These are phyloP conservation scores for Lactarius evosmus DNA, from an alignment of 768 basidiomycete genomes.

Conservation along the genomic window DNA sequence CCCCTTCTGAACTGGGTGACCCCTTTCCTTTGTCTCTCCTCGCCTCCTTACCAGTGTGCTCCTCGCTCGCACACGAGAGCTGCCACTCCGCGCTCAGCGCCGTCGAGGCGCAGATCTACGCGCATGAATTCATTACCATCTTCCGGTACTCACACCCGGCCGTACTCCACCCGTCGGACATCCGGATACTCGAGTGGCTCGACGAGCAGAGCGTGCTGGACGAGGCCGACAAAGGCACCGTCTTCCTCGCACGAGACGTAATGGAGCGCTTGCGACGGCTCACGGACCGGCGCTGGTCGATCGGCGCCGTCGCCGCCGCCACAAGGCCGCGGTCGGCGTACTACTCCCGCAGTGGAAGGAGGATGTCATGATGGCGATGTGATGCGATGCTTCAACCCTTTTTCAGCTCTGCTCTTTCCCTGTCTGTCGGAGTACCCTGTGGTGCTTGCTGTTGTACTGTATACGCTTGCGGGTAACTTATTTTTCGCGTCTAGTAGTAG, in stretches of 20 bases:
- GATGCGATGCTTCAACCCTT: background rate
- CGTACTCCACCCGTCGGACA: conserved; percentile 37
- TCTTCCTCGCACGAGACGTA: conserved; percentile 37
- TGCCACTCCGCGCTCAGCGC: conserved; percentile 34
- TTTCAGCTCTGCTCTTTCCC: background rate
- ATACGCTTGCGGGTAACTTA: conserved; percentile 12
- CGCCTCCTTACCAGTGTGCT: conserved; percentile 10
- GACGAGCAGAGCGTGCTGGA: conserved; percentile 33
- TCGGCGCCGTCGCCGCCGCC: background rate
- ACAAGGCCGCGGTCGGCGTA: background rate
- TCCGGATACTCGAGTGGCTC: conserved; percentile 37
- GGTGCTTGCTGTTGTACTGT: conserved; percentile 9
- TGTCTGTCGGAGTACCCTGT: background rate
- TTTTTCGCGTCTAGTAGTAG: background rate
- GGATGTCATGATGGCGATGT: conserved; percentile 7
- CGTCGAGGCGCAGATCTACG: conserved; percentile 36
- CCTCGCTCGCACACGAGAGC: conserved; percentile 21
- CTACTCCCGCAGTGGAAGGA: conserved; percentile 6
- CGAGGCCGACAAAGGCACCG: conserved; percentile 38
- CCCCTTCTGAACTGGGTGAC: background rate
- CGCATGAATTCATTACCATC: conserved; percentile 41
- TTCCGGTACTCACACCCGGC: conserved; percentile 39
- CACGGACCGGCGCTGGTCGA: conserved; percentile 26
- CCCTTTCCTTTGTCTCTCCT: background rate
- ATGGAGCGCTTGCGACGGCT: conserved; percentile 36